Percentiles rank a stretch among this genome's conserved stretches.
Conservation (phyloP, 2,329 filamentous ascomycete genomes). For the Aspergillus candidus region DNA sequence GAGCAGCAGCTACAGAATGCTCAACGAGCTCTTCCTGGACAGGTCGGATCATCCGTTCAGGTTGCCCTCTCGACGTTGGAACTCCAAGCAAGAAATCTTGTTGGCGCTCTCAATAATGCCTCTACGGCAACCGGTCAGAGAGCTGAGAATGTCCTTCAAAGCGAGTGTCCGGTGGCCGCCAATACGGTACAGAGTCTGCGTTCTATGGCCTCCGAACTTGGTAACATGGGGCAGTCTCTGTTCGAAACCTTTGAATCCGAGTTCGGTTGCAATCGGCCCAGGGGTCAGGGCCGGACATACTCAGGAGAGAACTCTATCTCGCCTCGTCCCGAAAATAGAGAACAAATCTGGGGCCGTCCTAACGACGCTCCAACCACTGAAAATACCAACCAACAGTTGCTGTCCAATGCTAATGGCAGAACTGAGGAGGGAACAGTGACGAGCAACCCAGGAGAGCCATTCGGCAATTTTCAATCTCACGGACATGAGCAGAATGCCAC, state of each 20-base stretch:
- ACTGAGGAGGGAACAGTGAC: too few species aligned
- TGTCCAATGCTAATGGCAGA: too few species aligned
- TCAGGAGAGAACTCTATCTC: constrained; percentile 1
- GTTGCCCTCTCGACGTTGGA: constrained; percentile 32
- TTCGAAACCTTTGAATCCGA: constrained; percentile 34
- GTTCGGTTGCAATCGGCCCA: constrained; percentile 19
- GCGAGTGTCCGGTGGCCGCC: constrained; percentile 32
- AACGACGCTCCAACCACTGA: too few species aligned
- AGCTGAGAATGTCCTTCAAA: constrained; percentile 31
- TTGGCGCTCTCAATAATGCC: constrained; percentile 32
- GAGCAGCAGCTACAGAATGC: constrained; percentile 32
- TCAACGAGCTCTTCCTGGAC: constrained; percentile 30
- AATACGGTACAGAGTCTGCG: constrained; percentile 34
- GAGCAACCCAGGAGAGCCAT: too few species aligned
- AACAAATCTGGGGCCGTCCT: neutral
- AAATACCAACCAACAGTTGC: too few species aligned
- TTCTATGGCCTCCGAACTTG: constrained; percentile 37
- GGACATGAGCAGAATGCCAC: too few species aligned
- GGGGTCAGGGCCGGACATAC: constrained; percentile 5
- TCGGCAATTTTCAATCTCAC: too few species aligned
- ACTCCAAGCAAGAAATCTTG: constrained; percentile 31
- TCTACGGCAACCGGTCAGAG: constrained; percentile 31
- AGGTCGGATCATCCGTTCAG: constrained; percentile 32
- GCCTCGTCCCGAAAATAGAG: neutral
- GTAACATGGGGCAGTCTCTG: constrained; percentile 33